A percentile compares a stretch with the other conserved stretches of the same genome.
These are phyloP conservation scores for Pseudogymnoascus sp. DNA, from an alignment of 2,329 filamentous ascomycete species.

Conservation along the genomic window DNA sequence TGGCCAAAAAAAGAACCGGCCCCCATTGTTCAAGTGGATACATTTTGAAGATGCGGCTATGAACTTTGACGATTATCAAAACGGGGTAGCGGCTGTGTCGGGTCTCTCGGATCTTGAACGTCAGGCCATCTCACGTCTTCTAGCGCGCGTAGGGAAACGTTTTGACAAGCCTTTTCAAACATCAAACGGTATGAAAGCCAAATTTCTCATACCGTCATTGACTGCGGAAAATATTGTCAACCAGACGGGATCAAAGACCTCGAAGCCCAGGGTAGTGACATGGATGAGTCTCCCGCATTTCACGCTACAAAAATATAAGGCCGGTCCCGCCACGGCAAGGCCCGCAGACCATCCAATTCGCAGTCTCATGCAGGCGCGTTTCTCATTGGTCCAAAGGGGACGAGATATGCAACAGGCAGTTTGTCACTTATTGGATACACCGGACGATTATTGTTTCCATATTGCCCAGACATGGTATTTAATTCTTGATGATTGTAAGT, in stretches of 20 bases:
- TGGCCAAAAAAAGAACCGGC: background rate
- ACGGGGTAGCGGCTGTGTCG: background rate
- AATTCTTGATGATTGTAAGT: slow-evolving; percentile 36
- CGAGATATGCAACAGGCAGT: slow-evolving; percentile 41
- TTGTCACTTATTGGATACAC: slow-evolving; percentile 31
- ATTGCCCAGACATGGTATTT: slow-evolving; percentile 42
- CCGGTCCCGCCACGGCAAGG: slow-evolving; percentile 27
- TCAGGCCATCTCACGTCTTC: slow-evolving; percentile 16
- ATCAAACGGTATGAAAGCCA: slow-evolving; percentile 14
- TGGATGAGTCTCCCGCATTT: slow-evolving; percentile 37
- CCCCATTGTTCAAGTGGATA: slow-evolving; percentile 8
- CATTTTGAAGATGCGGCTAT: slow-evolving; percentile 9
- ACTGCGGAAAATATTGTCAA: slow-evolving; percentile 15
- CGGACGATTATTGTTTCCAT: slow-evolving; percentile 36
- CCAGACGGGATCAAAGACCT: slow-evolving; percentile 9
- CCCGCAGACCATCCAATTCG: slow-evolving; percentile 34
- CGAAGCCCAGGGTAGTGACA: slow-evolving; percentile 15
- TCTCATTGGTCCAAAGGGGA: slow-evolving; percentile 32
- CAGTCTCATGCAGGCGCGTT: slow-evolving; percentile 38
- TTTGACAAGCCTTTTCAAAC: slow-evolving; percentile 19
- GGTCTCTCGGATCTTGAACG: slow-evolving; percentile 16
- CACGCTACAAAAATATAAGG: slow-evolving; percentile 36
- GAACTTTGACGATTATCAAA: slow-evolving; percentile 7
- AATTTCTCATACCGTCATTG: slow-evolving; percentile 18
- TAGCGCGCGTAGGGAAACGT: slow-evolving; percentile 15